Evolutionary conservation across 2,329 filamentous ascomycete species (phyloP), one percentile per base, ranked within the genome.

Genomic region (Colletotrichum sp.): DNA sequence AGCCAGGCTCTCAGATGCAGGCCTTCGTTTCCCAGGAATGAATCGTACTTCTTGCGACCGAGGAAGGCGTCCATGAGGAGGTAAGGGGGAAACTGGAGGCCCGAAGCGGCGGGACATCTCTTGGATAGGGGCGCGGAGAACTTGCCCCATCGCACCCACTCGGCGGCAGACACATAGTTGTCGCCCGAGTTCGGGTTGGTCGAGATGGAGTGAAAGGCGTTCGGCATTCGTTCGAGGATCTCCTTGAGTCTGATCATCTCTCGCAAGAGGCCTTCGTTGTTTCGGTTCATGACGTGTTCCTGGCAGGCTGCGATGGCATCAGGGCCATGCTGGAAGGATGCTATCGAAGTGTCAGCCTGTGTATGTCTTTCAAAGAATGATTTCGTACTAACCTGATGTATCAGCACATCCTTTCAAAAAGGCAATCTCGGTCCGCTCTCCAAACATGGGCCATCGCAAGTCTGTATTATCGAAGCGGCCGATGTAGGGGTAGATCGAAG

Each of bases 31-130:
- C 89, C 89, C 0, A 90, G 85, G 76, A 90, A 91, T 0, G 88
- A 90, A 77, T 85, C 85, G 78, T 88, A 88, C 76, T 86, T 89
- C 77, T 87, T 88, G 2, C 89, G 86, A 0, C 88, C 89, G 6
- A 90, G 83, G 76, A 91, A 90, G 0, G 89, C 89, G 78, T 90
- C 89, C 89, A 90, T 90, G 6, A 90, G 83, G 0, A 90, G 83
- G 69, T 88, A 90, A 0, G 89, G 88, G 0, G 89, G 88, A 62
- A 90, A 90, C 67, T 90, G 87, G 0, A 90, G 80, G 0, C 89
- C 89, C 0, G 88, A 89, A 1, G 89, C 86, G 2, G 89, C 89
- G 0, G 89, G 89, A 4, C 87, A 88, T 10, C 89, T 81, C 75
- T 86, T 88, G 1, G 88, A 90, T 0, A 90, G 79, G 1, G 89